Evolutionary conservation across 371 early-diverging fungal genomes (phyloP), one percentile per base, ranked within the genome.

Genomic region (Mucor indicus): DNA sequence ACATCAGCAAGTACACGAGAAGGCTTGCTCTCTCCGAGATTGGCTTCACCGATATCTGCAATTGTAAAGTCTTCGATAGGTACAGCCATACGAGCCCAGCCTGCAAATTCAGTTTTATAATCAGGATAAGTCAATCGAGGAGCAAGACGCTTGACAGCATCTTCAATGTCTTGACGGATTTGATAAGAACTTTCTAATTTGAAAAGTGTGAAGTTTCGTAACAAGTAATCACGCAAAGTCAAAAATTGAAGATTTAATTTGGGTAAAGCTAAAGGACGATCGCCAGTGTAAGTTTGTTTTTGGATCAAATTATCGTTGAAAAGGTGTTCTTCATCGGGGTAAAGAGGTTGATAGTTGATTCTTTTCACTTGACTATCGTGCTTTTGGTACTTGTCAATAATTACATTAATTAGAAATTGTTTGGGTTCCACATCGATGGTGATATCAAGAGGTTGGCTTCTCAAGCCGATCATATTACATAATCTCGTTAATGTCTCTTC

Each of bases 241-340:
- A 98, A 71, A 62, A 88, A 98, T 65, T 98, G 98, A 21, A 97
- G 72, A 45, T 89, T 89, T 32, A 98, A 77, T 53, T 95, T 93
- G 2, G 98, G 98, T 8, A 93, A 67, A 0, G 93, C 80, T 11
- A 93, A 61, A 17, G 87, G 85, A 13, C 81, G 70, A 29, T 79
- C 85, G 22, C 89, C 84, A 7, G 76, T 56, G 57, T 88, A 91
- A 36, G 66, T 66, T 53, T 85, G 80, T 11, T 81, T 75, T 41
- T 75, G 69, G 12, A 80, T 64, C 1, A 83, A 53, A 2, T 72
- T 66, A 32, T 81, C 81, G 44, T 68, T 72, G 42, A 85, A 85
- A 11, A 85, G 45, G 3, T 63, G 63, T 16, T 66, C 43, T 70
- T 96, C 94, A 56, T 86, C 85, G 1, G 95, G 95, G 60, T 91